Base-by-base conservation (phyloP, 208 protist species). In the Phytomonas francai region DNA sequence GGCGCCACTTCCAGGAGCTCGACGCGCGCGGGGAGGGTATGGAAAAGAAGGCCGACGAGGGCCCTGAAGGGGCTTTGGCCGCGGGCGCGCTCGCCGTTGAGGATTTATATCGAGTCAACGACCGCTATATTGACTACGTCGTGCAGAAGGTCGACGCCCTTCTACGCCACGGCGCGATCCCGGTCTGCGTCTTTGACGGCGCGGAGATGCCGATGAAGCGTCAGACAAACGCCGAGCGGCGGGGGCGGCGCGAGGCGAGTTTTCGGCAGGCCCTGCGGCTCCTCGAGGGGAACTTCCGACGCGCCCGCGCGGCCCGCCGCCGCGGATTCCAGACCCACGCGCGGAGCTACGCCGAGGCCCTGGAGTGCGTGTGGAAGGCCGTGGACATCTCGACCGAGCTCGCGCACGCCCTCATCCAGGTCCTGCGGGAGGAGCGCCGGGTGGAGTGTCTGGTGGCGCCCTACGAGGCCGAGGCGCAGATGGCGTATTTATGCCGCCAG, bases 381-480 rank as follows among this genome's bases (percentile, higher is more conserved):
- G 74, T 92, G 31, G 85, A 95, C 65, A 83, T 95, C 63, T 85
- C 84, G 0, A 81, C 89, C 12, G 83, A 92, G 72, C 59, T 95
- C 25, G 89, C 89, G 6, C 83, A 91, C 51, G 75, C 76, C n/a
- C 79, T 95, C 3, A 80, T 95, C 54, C 80, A 85, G 57, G 62
- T 92, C 5, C 64, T 95, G 58, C 62, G 49, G 12, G 79, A 91
- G 67, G 80, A 88, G 61, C 76, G 70, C 27, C 78, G 80, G 67
- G 68, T 95, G 30, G 84, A 95, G 73, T 98, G 89, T 71, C 80
- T 99, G 14, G 98, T 99, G 3, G 92, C 98, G n/a, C 99, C 99
- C 5, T 99, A 99, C 77, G 99, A 99, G 90, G 98, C 98, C 0
- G 99, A 99, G 83, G 97, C 98, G 1, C 98, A 99, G 83, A 70